Evolutionary conservation across 129 eudicot genomes (phyloP), one percentile per base, ranked within the genome.

Genomic region (Centella asiatica): DNA sequence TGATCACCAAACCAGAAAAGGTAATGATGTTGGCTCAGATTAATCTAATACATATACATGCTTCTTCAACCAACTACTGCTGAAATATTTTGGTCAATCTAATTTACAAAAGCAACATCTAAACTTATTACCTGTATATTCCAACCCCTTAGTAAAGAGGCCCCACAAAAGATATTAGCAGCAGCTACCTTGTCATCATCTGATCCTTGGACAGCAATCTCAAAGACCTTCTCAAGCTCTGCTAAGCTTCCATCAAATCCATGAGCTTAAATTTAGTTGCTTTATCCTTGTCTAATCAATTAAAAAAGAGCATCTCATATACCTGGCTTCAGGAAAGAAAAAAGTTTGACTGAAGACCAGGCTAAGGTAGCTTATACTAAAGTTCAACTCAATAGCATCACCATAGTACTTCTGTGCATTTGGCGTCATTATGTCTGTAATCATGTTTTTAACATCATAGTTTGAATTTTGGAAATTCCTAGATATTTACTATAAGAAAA

Each of bases 171-270:
- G 66, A 90, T 84, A 65, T 83, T 77, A 44, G 98, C 95, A 57
- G 95, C 95, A 65, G 93, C 89, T 46, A 87, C 77, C 83, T 71
- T 86, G 74, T 90, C 98, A 64, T 90, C 98, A n/a, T 77, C 86
- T 13, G 95, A 84, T 71, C 98, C 98, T 17, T 79, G 72, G 64
- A 81, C 81, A 31, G 98, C 98, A 57, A 87, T 71, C 85, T 90
- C 87, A 61, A 84, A 90, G 69, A 87, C 74, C 76, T 84, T 90
- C 80, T 87, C 89, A 23, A 90, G 88, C 85, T 90, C 98, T 87
- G 87, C 84, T 76, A 90, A 84, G 82, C 98, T 90, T 87, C 86
- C 95, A 92, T 92, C 77, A 74, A 80, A 86, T 69, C 78, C 84
- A 87, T 82, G 78, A 92, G 85, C 94, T 74, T 67, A 81, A 87